Base-by-base conservation (phyloP, 805 yeast genomes). In the Scheffersomyces spartinae region DNA sequence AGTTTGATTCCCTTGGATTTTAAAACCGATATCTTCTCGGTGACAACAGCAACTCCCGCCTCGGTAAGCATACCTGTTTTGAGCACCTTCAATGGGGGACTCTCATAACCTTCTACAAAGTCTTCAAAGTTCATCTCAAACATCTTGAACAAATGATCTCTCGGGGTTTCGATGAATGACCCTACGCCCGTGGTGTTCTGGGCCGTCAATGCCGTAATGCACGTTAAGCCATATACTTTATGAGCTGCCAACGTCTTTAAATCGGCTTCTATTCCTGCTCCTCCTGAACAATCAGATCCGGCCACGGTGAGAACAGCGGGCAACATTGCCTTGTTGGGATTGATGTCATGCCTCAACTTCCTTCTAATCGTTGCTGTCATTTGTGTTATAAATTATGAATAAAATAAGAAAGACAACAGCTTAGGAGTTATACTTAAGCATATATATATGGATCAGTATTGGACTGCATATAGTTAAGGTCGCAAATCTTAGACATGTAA, bases 231-330 rank as follows among this genome's bases (percentile, higher is more conserved):
- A 41, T 74, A 80, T 26, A 83, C 83, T 9, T 71, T 69, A 39
- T 78, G 81, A 2, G 80, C 79, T 3, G 79, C 61, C 28, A 83
- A 67, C 1, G 94, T 74, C 51, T 84, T 84, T 19, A 83, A 45
- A 45, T 83, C 95, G 1, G 94, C 94, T 47, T 83, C 94, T 25
- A 83, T 74, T 3, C 95, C 95, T 2, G 95, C 94, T 3, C 94
- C 94, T 3, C 94, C 95, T 7, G 88, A 76, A 22, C 75, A 68
- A 45, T 83, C 95, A 0, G 88, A 76, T 0, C 94, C 94, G 2
- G 84, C 84, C n/a, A n/a, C n/a, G n/a, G n/a, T n/a, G n/a, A n/a
- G n/a, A n/a, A n/a, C n/a, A n/a, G n/a, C n/a, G n/a, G n/a, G n/a
- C n/a, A n/a, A n/a, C n/a, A n/a, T n/a, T n/a, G n/a, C n/a, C n/a